A percentile compares a stretch with the other conserved stretches of the same genome.
phyloP scores from a whole-genome alignment of 805 yeast species.

The Nakazawaea molendinolei region DNA sequence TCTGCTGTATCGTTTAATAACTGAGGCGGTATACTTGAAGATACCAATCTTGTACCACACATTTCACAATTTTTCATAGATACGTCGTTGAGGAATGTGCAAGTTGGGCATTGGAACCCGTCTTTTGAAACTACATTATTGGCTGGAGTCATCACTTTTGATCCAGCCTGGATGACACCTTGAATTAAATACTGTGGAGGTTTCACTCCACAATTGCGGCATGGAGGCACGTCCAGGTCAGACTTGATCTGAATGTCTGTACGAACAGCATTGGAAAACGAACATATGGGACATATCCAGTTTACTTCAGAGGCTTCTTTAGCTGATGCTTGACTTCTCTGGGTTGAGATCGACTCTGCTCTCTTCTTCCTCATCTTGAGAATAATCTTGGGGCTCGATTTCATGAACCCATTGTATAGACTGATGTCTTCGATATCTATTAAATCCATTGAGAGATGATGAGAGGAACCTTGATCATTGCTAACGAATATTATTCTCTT shows the following conservation, averaged over 20 bases:
- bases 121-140: constrained; percentile 15
- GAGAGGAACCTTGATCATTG: constrained; percentile 20
- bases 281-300: constrained; percentile 92
- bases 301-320: constrained; percentile 15
- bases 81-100: constrained; percentile 76
- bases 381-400: constrained; percentile 73
- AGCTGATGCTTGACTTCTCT: constrained; percentile 13
- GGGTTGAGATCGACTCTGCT: constrained; percentile 14
- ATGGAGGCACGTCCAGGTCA: constrained; percentile 32
- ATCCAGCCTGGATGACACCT: constrained; percentile 12
- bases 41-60: constrained; percentile 59
- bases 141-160: constrained; percentile 5
- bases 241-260: constrained; percentile 1
- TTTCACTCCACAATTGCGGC: constrained; percentile 59
- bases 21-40: constrained; percentile 19
- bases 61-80: constrained; percentile 75
- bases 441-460: constrained; percentile 15
- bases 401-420: constrained; percentile 49
- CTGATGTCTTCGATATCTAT: constrained; percentile 17
- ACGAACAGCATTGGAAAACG: constrained; percentile 48
- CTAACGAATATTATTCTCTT: constrained; percentile 71
- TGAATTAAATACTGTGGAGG: constrained; percentile 31
- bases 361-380: constrained; percentile 15
- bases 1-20: constrained; percentile 1
- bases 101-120: constrained; percentile 38